Conservation (phyloP, 148 eudicot species). For the Drosera capensis region DNA sequence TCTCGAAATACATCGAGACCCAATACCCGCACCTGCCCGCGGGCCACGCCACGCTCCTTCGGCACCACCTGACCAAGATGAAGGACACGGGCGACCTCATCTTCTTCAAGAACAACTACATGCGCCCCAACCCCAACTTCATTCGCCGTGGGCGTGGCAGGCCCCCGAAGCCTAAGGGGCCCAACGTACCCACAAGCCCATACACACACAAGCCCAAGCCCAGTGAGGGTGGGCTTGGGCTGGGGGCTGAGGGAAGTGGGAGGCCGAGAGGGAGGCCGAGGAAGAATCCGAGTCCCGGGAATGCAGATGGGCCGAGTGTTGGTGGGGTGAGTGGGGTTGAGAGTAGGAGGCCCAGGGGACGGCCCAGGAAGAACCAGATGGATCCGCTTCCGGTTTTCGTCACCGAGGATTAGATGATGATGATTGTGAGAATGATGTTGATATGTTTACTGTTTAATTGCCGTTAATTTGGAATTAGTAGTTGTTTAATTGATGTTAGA, state of each 20-base stretch:
- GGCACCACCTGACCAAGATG: constrained; percentile 31
- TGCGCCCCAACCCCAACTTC: constrained; percentile 31
- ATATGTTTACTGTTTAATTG: too few species aligned
- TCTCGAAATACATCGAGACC: constrained; percentile 28
- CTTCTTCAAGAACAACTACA: constrained; percentile 37
- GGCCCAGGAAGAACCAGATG: constrained; percentile 26
- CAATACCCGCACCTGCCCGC: constrained; percentile 26
- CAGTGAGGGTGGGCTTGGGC: constrained; percentile 6
- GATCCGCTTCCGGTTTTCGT: too few species aligned
- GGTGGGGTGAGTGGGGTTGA: constrained; percentile 1
- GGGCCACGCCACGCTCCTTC: constrained; percentile 25
- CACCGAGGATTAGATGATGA: too few species aligned
- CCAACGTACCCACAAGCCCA: neutral
- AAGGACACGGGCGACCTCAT: constrained; percentile 25
- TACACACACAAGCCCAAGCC: too few species aligned
- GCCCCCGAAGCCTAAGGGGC: constrained; percentile 30
- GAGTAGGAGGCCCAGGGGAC: constrained; percentile 15
- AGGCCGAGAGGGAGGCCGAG: constrained; percentile 6
- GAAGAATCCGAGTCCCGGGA: neutral
- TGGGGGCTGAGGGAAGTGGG: constrained; percentile 6
- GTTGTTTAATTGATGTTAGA: too few species aligned
- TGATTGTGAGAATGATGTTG: too few species aligned
- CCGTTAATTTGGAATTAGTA: too few species aligned
- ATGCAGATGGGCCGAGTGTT: neutral
- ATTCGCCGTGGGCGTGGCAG: constrained; percentile 34